Percentiles rank a stretch among this genome's conserved stretches.
These are phyloP conservation scores for Yarrowia sp. DNA, from an alignment of 805 yeast genomes.

Conservation along the genomic window DNA sequence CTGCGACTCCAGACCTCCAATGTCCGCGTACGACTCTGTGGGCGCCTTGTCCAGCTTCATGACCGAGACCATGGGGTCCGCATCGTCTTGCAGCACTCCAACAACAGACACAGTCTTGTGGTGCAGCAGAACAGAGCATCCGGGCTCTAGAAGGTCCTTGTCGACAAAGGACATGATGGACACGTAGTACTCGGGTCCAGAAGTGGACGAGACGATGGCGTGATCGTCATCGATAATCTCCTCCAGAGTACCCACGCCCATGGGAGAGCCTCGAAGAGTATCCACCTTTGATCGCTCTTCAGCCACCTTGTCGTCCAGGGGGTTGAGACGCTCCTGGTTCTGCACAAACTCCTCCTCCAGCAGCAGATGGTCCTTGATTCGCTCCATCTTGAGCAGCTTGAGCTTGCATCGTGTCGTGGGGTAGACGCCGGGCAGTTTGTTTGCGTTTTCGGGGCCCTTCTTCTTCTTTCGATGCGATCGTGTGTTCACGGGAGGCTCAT, in stretches of 20 bases:
- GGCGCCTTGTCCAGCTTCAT: conserved; percentile 99
- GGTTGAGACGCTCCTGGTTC: conserved; percentile 90
- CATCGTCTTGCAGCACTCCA: conserved; percentile 97
- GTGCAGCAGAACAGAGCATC: conserved; percentile 91
- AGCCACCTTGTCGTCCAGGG: conserved; percentile 93
- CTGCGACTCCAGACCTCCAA: conserved; percentile 94
- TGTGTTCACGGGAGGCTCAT: conserved; percentile 97
- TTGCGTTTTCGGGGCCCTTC: conserved; percentile 84
- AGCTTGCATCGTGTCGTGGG: conserved; percentile 94
- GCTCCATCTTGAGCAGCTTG: conserved; percentile 85
- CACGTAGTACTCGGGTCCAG: conserved; percentile 97
- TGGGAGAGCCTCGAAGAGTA: conserved; percentile 92
- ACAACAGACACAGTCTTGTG: conserved; percentile 94
- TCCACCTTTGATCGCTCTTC: conserved; percentile 95
- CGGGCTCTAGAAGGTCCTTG: conserved; percentile 92
- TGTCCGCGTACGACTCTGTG: conserved; percentile 92
- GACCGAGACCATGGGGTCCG: conserved; percentile 96
- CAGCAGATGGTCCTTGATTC: conserved; percentile 92
- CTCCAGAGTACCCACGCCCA: conserved; percentile 94
- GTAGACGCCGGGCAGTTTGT: conserved; percentile 79
- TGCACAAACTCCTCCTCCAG: conserved; percentile 95
- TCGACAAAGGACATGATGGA: conserved; percentile 95
- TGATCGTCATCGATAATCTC: conserved; percentile 98
- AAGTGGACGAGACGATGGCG: conserved; percentile 92
- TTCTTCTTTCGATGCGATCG: conserved; percentile 84